phyloP scores from a whole-genome alignment of 2,329 filamentous ascomycete species.

The Daldinia sp. region DNA sequence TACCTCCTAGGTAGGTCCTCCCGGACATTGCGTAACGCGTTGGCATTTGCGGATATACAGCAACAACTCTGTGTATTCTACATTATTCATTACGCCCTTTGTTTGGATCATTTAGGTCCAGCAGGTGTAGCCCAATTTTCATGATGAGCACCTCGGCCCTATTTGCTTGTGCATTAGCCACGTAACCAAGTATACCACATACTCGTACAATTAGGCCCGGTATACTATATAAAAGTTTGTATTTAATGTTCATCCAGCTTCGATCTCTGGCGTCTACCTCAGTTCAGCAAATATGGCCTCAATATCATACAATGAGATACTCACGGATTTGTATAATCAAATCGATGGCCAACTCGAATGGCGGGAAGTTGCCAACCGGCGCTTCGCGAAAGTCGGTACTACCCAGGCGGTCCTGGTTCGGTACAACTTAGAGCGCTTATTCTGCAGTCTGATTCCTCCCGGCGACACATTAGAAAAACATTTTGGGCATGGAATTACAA shows the following conservation, averaged over 20 bases:
- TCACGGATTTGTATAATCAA: neutral
- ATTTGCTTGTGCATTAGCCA: neutral
- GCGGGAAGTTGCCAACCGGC: slow-evolving; percentile 28
- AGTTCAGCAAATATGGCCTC: neutral
- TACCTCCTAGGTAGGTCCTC: too few relatives aligned
- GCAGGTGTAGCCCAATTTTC: too few relatives aligned
- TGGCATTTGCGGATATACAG: too few relatives aligned
- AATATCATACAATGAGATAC: neutral
- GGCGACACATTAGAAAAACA: slow-evolving; percentile 10
- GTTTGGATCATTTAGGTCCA: too few relatives aligned
- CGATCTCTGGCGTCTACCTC: too few relatives aligned
- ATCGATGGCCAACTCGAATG: slow-evolving; percentile 30
- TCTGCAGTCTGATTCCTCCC: slow-evolving; percentile 23
- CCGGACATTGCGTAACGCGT: too few relatives aligned
- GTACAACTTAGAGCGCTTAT: slow-evolving; percentile 30
- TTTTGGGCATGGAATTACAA: slow-evolving; percentile 24
- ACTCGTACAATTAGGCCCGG: neutral
- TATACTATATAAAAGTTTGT: neutral
- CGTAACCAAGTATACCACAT: neutral
- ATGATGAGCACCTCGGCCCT: neutral
- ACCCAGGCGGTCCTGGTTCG: slow-evolving; percentile 21
- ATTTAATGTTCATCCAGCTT: neutral
- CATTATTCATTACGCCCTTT: too few relatives aligned
- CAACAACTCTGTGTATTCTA: too few relatives aligned
- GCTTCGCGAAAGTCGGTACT: slow-evolving; percentile 38